Percentiles rank a stretch among this genome's conserved stretches.
Evolutionary conservation across 768 basidiomycete species (phyloP).

Genomic region (Rhodocollybia butyracea): DNA sequence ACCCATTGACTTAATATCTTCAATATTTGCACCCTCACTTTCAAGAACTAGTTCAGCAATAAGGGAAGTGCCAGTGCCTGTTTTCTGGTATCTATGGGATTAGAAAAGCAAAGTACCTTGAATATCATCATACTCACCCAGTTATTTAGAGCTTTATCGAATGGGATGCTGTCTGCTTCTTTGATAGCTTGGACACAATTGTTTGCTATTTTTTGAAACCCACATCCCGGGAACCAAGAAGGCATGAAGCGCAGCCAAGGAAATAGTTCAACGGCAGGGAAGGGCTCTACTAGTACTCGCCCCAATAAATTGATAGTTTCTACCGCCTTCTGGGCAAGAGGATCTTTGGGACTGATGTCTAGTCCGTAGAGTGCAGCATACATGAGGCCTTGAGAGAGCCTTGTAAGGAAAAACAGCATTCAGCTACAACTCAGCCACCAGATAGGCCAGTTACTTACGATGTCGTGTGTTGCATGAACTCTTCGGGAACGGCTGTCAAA

Average conservation of each 20-base stretch:
- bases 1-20: background rate
- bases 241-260: background rate
- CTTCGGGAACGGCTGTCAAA: background rate
- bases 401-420: background rate
- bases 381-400: slow-evolving; percentile 22
- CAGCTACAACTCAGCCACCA: background rate
- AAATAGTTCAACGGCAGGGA: background rate
- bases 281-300: background rate
- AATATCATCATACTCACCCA: too few species aligned
- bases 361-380: slow-evolving; percentile 31
- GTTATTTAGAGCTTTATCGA: background rate
- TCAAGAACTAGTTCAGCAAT: background rate
- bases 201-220: background rate
- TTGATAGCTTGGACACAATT: background rate
- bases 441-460: background rate
- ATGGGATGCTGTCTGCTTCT: background rate
- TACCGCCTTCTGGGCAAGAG: background rate
- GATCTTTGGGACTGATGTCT: slow-evolving; percentile 20
- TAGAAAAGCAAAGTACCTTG: too few species aligned
- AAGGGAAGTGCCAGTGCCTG: background rate
- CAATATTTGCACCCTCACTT: background rate
- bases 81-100: too few species aligned
- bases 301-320: background rate
- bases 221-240: slow-evolving; percentile 2
- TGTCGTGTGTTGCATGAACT: background rate